Evolutionary conservation across 73 alveolate species (phyloP).

Genomic region (Blepharisma stoltei): DNA sequence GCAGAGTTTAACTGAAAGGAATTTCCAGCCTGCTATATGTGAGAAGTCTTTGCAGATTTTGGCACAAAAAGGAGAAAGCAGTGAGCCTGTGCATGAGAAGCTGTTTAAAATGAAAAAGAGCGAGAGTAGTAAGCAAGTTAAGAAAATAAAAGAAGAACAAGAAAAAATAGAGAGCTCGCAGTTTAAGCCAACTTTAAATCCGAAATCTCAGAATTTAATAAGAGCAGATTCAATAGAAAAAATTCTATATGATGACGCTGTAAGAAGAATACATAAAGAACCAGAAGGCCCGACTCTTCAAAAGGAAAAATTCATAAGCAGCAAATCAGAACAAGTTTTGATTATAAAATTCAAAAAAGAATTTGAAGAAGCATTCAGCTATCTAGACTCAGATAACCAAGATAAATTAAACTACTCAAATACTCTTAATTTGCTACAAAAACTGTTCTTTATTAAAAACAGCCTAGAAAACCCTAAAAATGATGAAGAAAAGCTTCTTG

Average conservation of each 20-base stretch:
- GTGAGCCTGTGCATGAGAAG: conserved; percentile 3
- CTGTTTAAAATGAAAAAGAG: neutral
- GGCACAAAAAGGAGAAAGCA: conserved; percentile 16
- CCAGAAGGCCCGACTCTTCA: neutral
- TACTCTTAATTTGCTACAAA: neutral
- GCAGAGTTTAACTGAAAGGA: neutral
- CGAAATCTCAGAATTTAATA: conserved; percentile 3
- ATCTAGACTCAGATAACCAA: neutral
- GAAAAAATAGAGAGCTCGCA: neutral
- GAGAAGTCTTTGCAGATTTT: conserved; percentile 20
- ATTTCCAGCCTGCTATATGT: neutral
- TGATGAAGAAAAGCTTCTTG: neutral
- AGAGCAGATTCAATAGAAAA: conserved; percentile 5
- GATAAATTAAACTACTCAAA: neutral
- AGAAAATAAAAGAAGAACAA: neutral
- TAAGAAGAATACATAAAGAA: conserved; percentile 20
- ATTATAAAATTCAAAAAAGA: conserved; percentile 4
- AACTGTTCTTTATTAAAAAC: neutral
- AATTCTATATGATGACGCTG: conserved; percentile 23
- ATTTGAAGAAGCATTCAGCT: neutral
- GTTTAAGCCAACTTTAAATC: conserved; percentile 19
- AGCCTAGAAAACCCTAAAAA: neutral
- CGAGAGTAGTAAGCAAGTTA: neutral
- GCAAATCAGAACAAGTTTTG: conserved; percentile 2
- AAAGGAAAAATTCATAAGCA: neutral